Conservation (phyloP, 306 rosid species). For the Herpetospermum pedunculosum region DNA sequence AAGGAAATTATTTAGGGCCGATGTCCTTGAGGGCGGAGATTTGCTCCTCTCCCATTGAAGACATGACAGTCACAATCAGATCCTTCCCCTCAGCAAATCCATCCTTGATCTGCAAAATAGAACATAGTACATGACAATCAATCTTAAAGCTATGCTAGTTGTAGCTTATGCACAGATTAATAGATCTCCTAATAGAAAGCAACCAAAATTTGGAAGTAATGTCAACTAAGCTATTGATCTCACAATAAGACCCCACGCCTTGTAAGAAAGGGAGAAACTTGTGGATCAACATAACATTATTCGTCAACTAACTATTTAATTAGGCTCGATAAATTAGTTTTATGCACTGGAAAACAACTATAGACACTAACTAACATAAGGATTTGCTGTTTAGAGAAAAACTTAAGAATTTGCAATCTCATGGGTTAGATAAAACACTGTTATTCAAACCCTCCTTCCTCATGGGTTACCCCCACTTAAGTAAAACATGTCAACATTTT, state of each 20-base stretch:
- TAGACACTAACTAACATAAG: too few relatives aligned
- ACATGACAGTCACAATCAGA: slow-evolving; percentile 83
- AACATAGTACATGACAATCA: background rate
- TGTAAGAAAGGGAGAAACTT: background rate
- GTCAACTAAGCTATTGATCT: background rate
- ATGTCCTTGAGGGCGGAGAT: slow-evolving; percentile 78
- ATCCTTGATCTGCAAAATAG: slow-evolving; percentile 83
- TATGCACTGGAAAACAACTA: background rate
- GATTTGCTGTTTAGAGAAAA: background rate
- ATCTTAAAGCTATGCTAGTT: background rate
- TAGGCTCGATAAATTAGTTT: background rate
- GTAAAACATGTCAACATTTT: background rate
- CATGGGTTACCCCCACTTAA: background rate
- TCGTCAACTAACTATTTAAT: background rate
- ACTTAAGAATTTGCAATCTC: background rate
- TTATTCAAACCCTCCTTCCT: background rate
- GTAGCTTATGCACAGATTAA: background rate
- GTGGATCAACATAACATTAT: background rate
- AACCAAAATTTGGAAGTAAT: background rate
- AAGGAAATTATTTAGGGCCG: slow-evolving; percentile 60
- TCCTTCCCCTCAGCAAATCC: slow-evolving; percentile 86
- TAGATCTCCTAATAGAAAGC: background rate
- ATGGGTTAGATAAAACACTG: too few relatives aligned
- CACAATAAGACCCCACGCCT: background rate
- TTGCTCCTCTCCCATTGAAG: slow-evolving; percentile 99